Base-by-base conservation (phyloP, 2,329 filamentous ascomycete species). In the Ophiostoma triangulosporum region DNA sequence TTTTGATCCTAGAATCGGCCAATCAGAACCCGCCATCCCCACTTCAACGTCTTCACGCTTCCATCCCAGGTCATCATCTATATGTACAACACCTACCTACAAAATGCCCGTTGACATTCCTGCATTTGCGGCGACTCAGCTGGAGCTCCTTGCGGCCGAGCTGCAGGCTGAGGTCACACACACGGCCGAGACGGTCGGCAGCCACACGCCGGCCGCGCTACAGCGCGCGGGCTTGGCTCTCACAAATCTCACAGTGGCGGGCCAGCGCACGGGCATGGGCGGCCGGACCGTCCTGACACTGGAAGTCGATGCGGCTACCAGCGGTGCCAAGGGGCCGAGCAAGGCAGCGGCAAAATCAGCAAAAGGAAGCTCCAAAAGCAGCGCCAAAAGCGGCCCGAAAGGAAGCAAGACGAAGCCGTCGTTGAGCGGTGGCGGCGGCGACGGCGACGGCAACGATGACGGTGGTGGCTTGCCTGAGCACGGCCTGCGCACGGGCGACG, bases 231-330 rank as follows among this genome's bases (percentile, higher is more conserved):
- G 88, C n/a, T 75, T 88, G 38, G 88, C 88, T 31, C 73, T 93
- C 61, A 80, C 81, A 15, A 91, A 90, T 66, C 78, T 97, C 8
- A 71, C 78, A 31, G 71, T 95, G 32, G 73, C 77, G 11, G 83
- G 85, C 17, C 86, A 86, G 64, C 83, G 90, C 29, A 98, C 93
- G 0, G 93, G 93, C 0, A 74, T 96, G 35, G 93, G 90, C 15
- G 93, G 93, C n/a, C 86, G 88, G 59, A 88, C 87, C 0, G 84
- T 98, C 1, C 71, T 96, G 3, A 90, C 96, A 66, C 80, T 98
- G 6, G 72, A 70, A 1, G 67, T 70, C 1, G 70, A 71, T 15
- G 72, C 80, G 0, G 91, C 96, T 2, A 74, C 77, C 4, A 67
- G 33, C 17, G 26, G 27, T 27, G 40, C 40, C 12, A 46, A 31